A percentile compares a stretch with the other conserved stretches of the same genome.
These are phyloP conservation scores for Pseudogymnoascus destructans DNA, from an alignment of 2,329 filamentous ascomycete genomes.

Conservation along the genomic window DNA sequence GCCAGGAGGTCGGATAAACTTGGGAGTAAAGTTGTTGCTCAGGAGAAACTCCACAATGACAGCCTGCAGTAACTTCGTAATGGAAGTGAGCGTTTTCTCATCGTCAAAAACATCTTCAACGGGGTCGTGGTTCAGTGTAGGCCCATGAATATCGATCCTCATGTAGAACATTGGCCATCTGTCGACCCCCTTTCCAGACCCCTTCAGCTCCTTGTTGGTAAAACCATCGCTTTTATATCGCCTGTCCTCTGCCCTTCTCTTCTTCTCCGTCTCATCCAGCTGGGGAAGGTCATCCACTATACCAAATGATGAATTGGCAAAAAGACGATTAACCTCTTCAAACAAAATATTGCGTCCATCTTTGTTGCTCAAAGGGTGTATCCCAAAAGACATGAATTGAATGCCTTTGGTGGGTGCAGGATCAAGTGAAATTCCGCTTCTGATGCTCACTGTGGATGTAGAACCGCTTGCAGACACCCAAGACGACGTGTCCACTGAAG, in stretches of 20 bases:
- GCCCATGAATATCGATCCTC: conserved; percentile 38
- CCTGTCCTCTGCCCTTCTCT: conserved; percentile 27
- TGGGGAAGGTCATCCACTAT: conserved; percentile 34
- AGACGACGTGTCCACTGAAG: conserved; percentile 35
- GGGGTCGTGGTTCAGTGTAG: conserved; percentile 13
- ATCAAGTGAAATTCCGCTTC: conserved; percentile 56
- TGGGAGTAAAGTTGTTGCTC: conserved; percentile 45
- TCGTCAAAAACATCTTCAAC: conserved; percentile 34
- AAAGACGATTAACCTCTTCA: conserved; percentile 64
- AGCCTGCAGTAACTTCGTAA: conserved; percentile 52
- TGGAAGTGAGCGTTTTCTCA: conserved; percentile 31
- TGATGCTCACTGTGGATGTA: conserved; percentile 46
- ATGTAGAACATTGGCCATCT: conserved; percentile 83
- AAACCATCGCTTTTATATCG: conserved; percentile 35
- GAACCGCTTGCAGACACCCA: conserved; percentile 65
- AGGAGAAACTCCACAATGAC: conserved; percentile 64
- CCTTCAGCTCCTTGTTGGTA: conserved; percentile 38
- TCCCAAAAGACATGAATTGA: conserved; percentile 74
- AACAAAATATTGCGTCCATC: conserved; percentile 54
- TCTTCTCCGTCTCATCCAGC: conserved; percentile 27
- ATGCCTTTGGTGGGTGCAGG: conserved; percentile 58
- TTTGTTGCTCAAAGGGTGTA: conserved; percentile 47
- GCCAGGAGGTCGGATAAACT: conserved; percentile 33
- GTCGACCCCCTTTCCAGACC: conserved; percentile 53
- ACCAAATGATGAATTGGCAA: conserved; percentile 67